Evolutionary conservation across 257 asterid species (phyloP), one percentile per base, ranked within the genome.

Genomic region (Leptodermis oblonga): DNA sequence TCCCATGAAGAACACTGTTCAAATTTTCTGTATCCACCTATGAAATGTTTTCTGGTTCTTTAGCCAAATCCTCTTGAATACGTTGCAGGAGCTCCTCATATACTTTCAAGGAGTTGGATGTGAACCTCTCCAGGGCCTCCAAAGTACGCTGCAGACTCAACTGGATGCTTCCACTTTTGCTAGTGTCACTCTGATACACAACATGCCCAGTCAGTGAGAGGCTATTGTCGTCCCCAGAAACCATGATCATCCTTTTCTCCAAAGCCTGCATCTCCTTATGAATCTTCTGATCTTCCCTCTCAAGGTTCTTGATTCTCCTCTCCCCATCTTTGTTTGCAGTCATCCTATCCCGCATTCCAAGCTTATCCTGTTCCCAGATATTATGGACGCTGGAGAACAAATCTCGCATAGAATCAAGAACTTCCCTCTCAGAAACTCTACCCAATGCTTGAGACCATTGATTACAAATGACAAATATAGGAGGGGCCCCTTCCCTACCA

Each of bases 401-500:
- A 59, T 84, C 87, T 12, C 94, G 84, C 97, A 92, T 86, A 12
- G 85, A 83, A 66, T 78, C 92, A 26, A 92, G 74, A 58, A 90
- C 98, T 76, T 92, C 97, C 71, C 86, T 87, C 77, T 90, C 97
- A 1, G 98, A 88, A 31, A 90, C 77, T 75, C 83, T 77, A 31
- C 87, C 97, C 77, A 90, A 15, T 23, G 94, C 80, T 53, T 88
- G 98, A 78, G 90, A 83, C 98, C 98, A 92, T 34, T 88, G 98
- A 62, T 88, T 78, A 74, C 96, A 92, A 26, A 87, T 75, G 43
- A 88, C 85, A 63, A 92, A 92, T 30, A 90, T 83, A 0, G 96
- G 92, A 25, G 98, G 98, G 18, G 98, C 98, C 20, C 98, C 97
- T 3, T 90, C 83, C 54, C 97, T 84, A 52, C 98, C 88, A 7